Evolutionary conservation across 305 asterid species (phyloP).

Genomic region (Andrographis paniculata): DNA sequence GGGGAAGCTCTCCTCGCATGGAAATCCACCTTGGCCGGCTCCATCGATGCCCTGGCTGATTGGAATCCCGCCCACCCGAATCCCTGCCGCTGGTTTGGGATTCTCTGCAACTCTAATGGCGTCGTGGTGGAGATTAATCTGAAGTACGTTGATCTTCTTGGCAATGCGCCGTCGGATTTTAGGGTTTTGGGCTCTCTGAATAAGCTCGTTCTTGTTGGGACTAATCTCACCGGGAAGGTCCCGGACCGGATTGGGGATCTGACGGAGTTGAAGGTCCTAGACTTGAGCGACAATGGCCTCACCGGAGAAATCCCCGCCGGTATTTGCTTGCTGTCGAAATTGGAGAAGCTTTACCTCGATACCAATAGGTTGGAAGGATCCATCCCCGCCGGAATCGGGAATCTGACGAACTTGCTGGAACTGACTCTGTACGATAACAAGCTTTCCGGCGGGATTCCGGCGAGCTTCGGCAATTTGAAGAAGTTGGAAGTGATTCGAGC

Average conservation of each 20-base stretch:
- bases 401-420: constrained; percentile 35
- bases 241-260: constrained; percentile 44
- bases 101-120: constrained; percentile 44
- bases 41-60: constrained; percentile 32
- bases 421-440: constrained; percentile 61
- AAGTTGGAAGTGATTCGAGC: constrained; percentile 56
- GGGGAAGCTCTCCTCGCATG: constrained; percentile 62
- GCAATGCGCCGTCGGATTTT: constrained; percentile 43
- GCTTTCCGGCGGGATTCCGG: constrained; percentile 52
- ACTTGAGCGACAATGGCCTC: constrained; percentile 60
- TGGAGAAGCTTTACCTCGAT: constrained; percentile 45
- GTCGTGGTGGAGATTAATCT: constrained; percentile 49
- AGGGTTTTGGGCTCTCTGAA: constrained; percentile 33
- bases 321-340: constrained; percentile 33
- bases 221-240: constrained; percentile 60
- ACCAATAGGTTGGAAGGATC: constrained; percentile 52
- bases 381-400: constrained; percentile 49
- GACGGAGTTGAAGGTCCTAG: constrained; percentile 35
- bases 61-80: constrained; percentile 58
- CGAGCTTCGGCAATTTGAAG: constrained; percentile 47
- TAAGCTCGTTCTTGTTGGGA: constrained; percentile 55
- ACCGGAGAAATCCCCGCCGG: constrained; percentile 53
- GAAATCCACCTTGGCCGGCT: constrained; percentile 51
- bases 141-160: constrained; percentile 57
- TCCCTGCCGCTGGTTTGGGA: constrained; percentile 75